phyloP scores from a whole-genome alignment of 2,329 filamentous ascomycete species.

The Cercospora janseana region DNA sequence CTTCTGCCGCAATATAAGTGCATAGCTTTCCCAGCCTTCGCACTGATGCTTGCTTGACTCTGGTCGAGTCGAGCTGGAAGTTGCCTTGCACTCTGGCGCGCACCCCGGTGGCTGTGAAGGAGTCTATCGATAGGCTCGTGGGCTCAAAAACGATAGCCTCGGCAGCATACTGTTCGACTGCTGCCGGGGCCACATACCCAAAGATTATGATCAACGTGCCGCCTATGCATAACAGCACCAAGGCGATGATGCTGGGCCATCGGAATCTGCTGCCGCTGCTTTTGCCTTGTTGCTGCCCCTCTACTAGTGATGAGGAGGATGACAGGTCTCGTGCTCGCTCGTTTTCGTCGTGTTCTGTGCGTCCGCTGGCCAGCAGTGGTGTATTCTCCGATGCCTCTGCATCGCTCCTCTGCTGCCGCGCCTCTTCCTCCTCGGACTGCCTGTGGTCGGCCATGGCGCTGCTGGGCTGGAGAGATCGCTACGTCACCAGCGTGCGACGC shows the following conservation, averaged over 20 bases:
- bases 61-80: slow-evolving; percentile 74
- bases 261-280: slow-evolving; percentile 41
- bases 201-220: slow-evolving; percentile 69
- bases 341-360: slow-evolving; percentile 19
- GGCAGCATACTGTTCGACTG: slow-evolving; percentile 81
- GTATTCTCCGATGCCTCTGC: slow-evolving; percentile 20
- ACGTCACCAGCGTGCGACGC: slow-evolving; percentile 15
- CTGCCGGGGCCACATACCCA: slow-evolving; percentile 76
- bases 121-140: slow-evolving; percentile 79
- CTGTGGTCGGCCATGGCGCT: slow-evolving; percentile 1
- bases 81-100: slow-evolving; percentile 77
- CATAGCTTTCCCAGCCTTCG: slow-evolving; percentile 72
- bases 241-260: slow-evolving; percentile 77
- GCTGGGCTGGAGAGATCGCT: not conserved
- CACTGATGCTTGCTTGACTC: slow-evolving; percentile 68
- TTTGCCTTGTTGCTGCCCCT: slow-evolving; percentile 34
- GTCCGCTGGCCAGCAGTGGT: slow-evolving; percentile 15
- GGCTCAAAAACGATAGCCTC: slow-evolving; percentile 79
- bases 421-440: slow-evolving; percentile 9
- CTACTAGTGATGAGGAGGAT: slow-evolving; percentile 25
- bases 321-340: slow-evolving; percentile 29
- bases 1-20: slow-evolving; percentile 74
- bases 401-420: slow-evolving; percentile 16
- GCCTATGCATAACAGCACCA: slow-evolving; percentile 62
- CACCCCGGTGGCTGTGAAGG: slow-evolving; percentile 75